phyloP scores from a whole-genome alignment of 2,329 filamentous ascomycete species.

The Bisporella sp. region DNA sequence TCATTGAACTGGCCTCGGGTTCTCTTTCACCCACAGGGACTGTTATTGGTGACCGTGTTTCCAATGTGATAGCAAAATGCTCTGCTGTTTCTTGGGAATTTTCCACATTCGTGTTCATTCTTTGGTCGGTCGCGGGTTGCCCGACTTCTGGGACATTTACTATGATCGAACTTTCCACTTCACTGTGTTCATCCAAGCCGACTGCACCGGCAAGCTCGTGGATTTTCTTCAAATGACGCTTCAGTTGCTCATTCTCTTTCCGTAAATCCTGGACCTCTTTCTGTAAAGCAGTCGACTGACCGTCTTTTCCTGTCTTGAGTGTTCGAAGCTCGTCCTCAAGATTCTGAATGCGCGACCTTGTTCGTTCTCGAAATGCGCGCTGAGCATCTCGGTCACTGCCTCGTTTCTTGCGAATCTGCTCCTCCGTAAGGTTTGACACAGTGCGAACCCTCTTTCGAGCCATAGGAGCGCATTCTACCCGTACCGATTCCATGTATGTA shows the following conservation, averaged over 20 bases:
- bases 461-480: too few relatives aligned
- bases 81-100: too few relatives aligned
- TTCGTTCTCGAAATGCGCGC: neutral
- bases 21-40: too few relatives aligned
- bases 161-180: neutral
- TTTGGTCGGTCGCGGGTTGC: too few relatives aligned
- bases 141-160: too few relatives aligned
- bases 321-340: neutral
- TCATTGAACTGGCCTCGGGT: too few relatives aligned
- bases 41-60: too few relatives aligned
- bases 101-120: too few relatives aligned
- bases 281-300: neutral
- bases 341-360: neutral
- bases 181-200: neutral
- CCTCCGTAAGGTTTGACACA: neutral
- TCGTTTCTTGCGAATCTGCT: neutral
- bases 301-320: neutral
- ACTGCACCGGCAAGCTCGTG: neutral
- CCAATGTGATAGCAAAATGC: too few relatives aligned
- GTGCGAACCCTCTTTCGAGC: neutral
- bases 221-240: neutral
- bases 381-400: neutral
- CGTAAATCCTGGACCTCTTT: neutral
- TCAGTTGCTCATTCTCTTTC: neutral
- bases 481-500: too few relatives aligned